phyloP scores from a whole-genome alignment of 768 basidiomycete genomes.

The Pleurotus cornucopiae region DNA sequence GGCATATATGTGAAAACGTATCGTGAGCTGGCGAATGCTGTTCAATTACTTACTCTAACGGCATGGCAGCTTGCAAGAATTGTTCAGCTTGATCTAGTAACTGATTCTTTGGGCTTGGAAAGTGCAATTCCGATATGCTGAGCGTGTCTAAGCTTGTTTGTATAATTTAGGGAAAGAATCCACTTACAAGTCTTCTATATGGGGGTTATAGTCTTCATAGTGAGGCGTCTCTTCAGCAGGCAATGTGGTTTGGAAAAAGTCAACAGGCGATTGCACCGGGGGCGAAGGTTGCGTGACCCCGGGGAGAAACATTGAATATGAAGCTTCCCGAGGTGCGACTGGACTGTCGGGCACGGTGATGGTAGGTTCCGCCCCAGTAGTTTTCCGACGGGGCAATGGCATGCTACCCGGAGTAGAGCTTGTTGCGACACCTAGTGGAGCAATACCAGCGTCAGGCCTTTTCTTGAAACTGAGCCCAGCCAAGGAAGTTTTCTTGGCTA shows the following conservation, averaged over 20 bases:
- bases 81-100: constrained; percentile 21
- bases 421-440: not conserved
- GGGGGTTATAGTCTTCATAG: not conserved
- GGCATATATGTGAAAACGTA: too few species aligned
- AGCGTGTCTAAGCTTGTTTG: not conserved
- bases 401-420: not conserved
- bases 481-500: constrained; percentile 12
- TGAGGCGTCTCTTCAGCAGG: not conserved
- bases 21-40: not conserved
- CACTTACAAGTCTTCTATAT: constrained; percentile 6
- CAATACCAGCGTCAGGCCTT: not conserved
- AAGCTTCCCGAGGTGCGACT: not conserved
- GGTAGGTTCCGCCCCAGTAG: not conserved
- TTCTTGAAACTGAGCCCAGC: constrained; percentile 43
- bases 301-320: not conserved
- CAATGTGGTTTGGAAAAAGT: not conserved
- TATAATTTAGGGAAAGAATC: not conserved
- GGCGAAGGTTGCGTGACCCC: not conserved
- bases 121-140: constrained; percentile 6
- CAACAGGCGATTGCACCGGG: not conserved
- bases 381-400: not conserved
- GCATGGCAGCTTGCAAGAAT: constrained; percentile 37
- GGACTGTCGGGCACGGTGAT: not conserved
- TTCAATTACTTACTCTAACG: constrained; percentile 27
- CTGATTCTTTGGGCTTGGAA: constrained; percentile 13